phyloP scores from a whole-genome alignment of 352 stramenopile species.

The Pythium phragmitis region DNA sequence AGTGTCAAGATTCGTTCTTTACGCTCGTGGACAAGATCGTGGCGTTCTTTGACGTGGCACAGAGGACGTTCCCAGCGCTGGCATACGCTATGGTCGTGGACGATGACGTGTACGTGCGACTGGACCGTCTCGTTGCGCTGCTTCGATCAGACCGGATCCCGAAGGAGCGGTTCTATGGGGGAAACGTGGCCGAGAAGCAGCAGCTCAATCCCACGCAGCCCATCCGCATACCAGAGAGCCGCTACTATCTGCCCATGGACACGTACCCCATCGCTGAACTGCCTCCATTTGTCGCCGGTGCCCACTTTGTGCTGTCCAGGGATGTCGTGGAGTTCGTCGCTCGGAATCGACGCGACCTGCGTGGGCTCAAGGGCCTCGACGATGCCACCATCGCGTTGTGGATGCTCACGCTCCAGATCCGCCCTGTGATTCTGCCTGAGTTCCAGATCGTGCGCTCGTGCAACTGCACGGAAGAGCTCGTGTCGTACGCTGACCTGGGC shows the following conservation, averaged over 20 bases:
- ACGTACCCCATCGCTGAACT: slow-evolving; percentile 29
- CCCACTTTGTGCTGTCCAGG: slow-evolving; percentile 37
- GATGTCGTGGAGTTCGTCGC: slow-evolving; percentile 33
- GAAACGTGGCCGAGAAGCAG: slow-evolving; percentile 12
- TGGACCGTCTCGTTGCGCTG: slow-evolving; percentile 10
- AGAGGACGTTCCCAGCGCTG: neutral
- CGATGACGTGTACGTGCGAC: slow-evolving; percentile 42
- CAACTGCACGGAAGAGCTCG: slow-evolving; percentile 32
- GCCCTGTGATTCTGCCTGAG: slow-evolving; percentile 31
- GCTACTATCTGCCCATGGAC: slow-evolving; percentile 15
- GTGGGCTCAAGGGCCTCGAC: slow-evolving; percentile 32
- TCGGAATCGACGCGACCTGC: slow-evolving; percentile 16
- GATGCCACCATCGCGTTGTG: slow-evolving; percentile 59
- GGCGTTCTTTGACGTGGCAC: slow-evolving; percentile 31
- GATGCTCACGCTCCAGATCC: slow-evolving; percentile 45
- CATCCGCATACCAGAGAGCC: slow-evolving; percentile 10
- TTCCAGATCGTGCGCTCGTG: slow-evolving; percentile 47
- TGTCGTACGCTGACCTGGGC: slow-evolving; percentile 52
- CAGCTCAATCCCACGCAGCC: slow-evolving; percentile 11
- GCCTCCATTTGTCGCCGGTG: slow-evolving; percentile 34
- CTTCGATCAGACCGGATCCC: neutral
- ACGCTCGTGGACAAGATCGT: slow-evolving; percentile 47
- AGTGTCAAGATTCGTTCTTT: slow-evolving; percentile 49
- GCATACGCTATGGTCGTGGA: slow-evolving; percentile 45
- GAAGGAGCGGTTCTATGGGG: slow-evolving; percentile 30